Conservation (phyloP, 805 yeast species). For the Ogataea angusta region DNA sequence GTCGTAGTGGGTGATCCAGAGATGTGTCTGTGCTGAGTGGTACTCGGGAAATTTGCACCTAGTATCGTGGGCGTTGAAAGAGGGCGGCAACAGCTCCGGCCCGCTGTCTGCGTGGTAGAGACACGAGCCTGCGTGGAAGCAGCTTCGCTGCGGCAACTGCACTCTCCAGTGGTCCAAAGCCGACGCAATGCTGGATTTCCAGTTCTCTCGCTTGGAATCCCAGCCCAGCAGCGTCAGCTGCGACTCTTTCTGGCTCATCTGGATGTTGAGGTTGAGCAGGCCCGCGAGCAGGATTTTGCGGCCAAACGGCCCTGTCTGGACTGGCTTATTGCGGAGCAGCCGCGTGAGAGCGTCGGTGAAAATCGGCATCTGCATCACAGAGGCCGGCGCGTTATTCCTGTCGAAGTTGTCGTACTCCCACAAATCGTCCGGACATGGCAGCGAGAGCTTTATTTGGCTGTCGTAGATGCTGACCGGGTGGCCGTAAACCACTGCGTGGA, state of each 20-base stretch:
- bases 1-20: slow-evolving; percentile 67
- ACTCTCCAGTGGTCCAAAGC: slow-evolving; percentile 64
- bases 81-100: slow-evolving; percentile 6
- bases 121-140: slow-evolving; percentile 20
- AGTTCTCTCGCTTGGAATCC: slow-evolving; percentile 35
- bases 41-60: slow-evolving; percentile 60
- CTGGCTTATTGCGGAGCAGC: slow-evolving; percentile 44
- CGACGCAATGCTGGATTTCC: slow-evolving; percentile 62
- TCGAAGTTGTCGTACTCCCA: slow-evolving; percentile 38
- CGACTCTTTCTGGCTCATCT: slow-evolving; percentile 54
- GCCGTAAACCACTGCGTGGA: slow-evolving; percentile 70
- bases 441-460: slow-evolving; percentile 51
- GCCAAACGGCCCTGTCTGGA: slow-evolving; percentile 51
- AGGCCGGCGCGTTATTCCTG: slow-evolving; percentile 16
- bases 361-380: slow-evolving; percentile 18
- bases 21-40: slow-evolving; percentile 63
- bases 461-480: slow-evolving; percentile 52
- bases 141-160: slow-evolving; percentile 29
- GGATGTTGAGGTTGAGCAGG: slow-evolving; percentile 55
- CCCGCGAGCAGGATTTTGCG: slow-evolving; percentile 62
- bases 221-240: slow-evolving; percentile 42
- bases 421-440: slow-evolving; percentile 56
- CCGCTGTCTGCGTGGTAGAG: slow-evolving; percentile 12
- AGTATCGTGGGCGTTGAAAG: slow-evolving; percentile 24
- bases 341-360: slow-evolving; percentile 31